Evolutionary conservation across 495 filamentous ascomycete genomes (phyloP).

Genomic region (Xylaria palmicola): DNA sequence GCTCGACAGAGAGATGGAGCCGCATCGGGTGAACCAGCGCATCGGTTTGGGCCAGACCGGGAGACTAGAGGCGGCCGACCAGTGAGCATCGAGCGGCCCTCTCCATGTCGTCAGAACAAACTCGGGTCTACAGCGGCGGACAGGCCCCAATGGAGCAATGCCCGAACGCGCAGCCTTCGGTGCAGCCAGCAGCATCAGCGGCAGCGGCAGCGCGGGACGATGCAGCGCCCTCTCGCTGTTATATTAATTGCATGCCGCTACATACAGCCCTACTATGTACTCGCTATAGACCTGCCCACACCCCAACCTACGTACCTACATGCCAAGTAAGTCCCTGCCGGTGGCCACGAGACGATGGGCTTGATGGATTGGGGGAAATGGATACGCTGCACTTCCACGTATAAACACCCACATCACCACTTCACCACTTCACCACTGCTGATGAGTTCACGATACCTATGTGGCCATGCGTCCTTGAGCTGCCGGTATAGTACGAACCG

Average conservation of each 20-base stretch:
- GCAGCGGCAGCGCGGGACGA: not conserved
- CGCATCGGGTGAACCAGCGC: slow-evolving; percentile 3
- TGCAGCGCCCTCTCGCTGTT: not conserved
- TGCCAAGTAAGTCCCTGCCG: slow-evolving; percentile 4
- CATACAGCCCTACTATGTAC: no score
- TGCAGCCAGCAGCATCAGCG: no score
- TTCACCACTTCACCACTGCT: no score
- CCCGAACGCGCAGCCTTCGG: slow-evolving; percentile 3
- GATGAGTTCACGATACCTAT: no score
- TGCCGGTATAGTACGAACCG: no score
- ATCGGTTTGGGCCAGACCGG: slow-evolving; percentile 1
- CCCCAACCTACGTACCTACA: not conserved
- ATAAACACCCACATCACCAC: no score
- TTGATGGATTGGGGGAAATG: no score
- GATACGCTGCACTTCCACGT: no score
- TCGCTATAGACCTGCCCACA: no score
- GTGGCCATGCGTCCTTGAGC: no score
- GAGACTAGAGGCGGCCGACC: not conserved
- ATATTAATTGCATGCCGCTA: not conserved
- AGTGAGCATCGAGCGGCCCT: slow-evolving; percentile 3
- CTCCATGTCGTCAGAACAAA: not conserved
- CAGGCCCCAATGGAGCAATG: slow-evolving; percentile 5
- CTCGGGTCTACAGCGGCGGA: slow-evolving; percentile 3
- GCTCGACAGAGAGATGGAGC: not conserved
- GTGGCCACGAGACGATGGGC: not conserved